Evolutionary conservation across 2,329 filamentous ascomycete species (phyloP), one percentile per base, ranked within the genome.

Genomic region (Fusarium ramigenum): DNA sequence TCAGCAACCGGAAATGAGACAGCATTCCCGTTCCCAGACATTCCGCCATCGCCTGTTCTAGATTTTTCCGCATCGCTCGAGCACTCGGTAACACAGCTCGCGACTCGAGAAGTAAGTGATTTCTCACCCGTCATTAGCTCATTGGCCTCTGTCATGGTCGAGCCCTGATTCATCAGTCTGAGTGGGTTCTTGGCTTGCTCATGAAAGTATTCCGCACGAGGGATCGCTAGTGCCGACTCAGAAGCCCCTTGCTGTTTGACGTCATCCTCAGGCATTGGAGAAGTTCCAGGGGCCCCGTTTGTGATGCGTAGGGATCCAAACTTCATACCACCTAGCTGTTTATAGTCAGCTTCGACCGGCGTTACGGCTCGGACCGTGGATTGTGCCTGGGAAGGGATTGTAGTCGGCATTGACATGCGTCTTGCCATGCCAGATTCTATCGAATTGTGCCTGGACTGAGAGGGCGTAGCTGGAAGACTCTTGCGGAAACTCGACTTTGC

Each of bases 231-330:
- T 40, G 52, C 23, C 42, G 75, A 54, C 54, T 63, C 37, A 63
- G 54, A 60, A 52, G 40, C 52, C 42, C 32, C 52, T 60, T 68
- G 67, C 19, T n/a, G 43, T 28, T 66, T 60, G 54, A 54, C 57
- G 36, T 66, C 67, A 54, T 73, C 47, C n/a, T 79, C 76, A 18
- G 69, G 34, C 57, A 79, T 74, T 52, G 63, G 84, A 81, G 86
- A 89, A n/a, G 82, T 80, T 19, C 80, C 79, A 5, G 90, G 90
- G 7, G 83, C 82, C 19, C 89, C 90, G 78, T 92, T 92, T 28
- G 84, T 90, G 63, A 92, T 91, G 40, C 88, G 86, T 56, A 92
- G 76, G 4, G 89, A 89, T 5, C 90, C 90, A 60, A 90, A 86
- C 77, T 90, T 90, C 77, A 90, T 91, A 16, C 85, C 88, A 7